Evolutionary conservation across 2,329 filamentous ascomycete genomes (phyloP), one percentile per base, ranked within the genome.

Genomic region (Colletotrichum destructivum): DNA sequence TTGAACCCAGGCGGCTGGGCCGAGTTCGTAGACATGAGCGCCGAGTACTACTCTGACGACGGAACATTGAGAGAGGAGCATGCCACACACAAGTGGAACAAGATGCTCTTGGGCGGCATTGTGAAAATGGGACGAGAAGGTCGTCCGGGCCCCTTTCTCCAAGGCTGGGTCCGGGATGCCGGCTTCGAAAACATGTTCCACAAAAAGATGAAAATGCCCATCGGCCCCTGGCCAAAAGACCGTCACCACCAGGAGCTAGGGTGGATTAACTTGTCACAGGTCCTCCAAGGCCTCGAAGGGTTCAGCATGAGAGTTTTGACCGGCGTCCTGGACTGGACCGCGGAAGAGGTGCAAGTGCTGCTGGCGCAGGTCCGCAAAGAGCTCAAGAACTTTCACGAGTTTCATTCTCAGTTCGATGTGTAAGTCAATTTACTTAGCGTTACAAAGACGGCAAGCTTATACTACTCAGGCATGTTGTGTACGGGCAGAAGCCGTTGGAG

Each of bases 161-260:
- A 80, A 67, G 70, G 55, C 35, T 82, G 79, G 81, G 79, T 82
- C 75, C 74, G 75, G 2, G 23, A 66, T 1, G 79, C 80, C 3
- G 83, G 83, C 0, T 85, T 84, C 71, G 61, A 73, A 12, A 79
- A 80, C 62, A 75, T 83, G n/a, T 75, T 74, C 3, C 77, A 81
- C 61, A 75, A 74, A 12, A 42, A 75, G 13, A 81, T 78, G 70
- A 80, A 79, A 69, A 69, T 78, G 56, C 81, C 82, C 0, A 77
- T 81, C 18, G 81, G 81, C 0, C 75, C 79, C 2, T 85, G 83
- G 83, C 74, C 82, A 2, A 81, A 79, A 59, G 78, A 81, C 54
- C 66, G 72, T 0, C 63, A 66, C 2, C 73, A 74, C 54, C 75
- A 81, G 56, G 78, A 82, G 18, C 75, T 82, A 4, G 81, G 81